These are phyloP conservation scores for Poa annua DNA, from an alignment of 176 grass and related monocot species.

Conservation along the genomic window DNA sequence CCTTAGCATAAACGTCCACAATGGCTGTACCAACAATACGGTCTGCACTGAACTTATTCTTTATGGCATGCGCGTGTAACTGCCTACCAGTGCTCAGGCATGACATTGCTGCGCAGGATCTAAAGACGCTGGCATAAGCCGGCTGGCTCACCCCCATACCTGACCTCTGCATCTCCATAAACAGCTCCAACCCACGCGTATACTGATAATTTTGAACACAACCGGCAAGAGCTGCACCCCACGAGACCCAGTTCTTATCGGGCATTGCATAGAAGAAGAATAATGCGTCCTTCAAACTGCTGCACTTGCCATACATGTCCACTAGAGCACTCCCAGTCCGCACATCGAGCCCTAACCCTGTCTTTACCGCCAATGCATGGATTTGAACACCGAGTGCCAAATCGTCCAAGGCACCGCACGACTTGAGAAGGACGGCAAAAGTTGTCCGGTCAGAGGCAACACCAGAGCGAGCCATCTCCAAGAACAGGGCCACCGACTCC, in stretches of 20 bases:
- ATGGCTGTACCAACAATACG: constrained; percentile 81
- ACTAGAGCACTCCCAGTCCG: constrained; percentile 63
- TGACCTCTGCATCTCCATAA: constrained; percentile 74
- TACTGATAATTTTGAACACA: constrained; percentile 75
- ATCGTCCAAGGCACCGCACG: constrained; percentile 57
- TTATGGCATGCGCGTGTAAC: constrained; percentile 78
- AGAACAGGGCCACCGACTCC: constrained; percentile 56
- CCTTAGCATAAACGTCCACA: constrained; percentile 81
- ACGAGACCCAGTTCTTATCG: constrained; percentile 80
- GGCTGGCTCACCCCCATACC: constrained; percentile 67
- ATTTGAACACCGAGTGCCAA: constrained; percentile 61
- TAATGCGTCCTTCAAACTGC: constrained; percentile 58
- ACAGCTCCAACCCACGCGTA: constrained; percentile 54
- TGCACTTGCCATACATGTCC: constrained; percentile 94
- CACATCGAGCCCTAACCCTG: constrained; percentile 62
- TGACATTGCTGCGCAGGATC: constrained; percentile 60
- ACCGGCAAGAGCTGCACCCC: constrained; percentile 66
- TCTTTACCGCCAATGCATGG: constrained; percentile 59
- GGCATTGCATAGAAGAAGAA: constrained; percentile 67
- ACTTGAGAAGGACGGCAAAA: constrained; percentile 72
- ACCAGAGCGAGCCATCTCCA: constrained; percentile 51
- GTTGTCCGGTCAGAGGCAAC: constrained; percentile 52
- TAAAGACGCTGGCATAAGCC: constrained; percentile 81
- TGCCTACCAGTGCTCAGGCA: constrained; percentile 53
- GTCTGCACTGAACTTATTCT: constrained; percentile 68